Evolutionary conservation across 257 asterid species (phyloP).

Genomic region (Lycium barbarum): DNA sequence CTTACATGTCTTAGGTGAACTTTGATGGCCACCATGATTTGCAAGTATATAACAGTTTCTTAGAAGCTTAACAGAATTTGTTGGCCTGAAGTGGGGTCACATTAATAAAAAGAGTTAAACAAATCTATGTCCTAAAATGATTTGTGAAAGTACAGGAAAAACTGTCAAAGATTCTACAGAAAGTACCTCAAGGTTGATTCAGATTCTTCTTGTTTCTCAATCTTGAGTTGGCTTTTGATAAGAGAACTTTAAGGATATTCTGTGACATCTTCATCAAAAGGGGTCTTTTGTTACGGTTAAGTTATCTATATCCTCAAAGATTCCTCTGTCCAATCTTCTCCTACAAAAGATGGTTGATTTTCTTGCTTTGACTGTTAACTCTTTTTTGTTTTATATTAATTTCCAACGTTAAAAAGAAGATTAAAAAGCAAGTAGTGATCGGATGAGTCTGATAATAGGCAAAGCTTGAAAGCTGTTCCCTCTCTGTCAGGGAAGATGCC

Average conservation of each 20-base stretch:
- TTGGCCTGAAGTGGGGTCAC: neutral
- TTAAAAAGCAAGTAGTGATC: neutral
- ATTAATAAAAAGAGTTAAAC: neutral
- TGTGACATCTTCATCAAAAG: neutral
- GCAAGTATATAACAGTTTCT: neutral
- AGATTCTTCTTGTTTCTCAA: constrained; percentile 22
- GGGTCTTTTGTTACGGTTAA: neutral
- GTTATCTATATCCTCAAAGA: neutral
- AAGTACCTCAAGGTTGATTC: neutral
- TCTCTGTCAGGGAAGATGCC: neutral
- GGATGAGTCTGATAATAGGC: neutral
- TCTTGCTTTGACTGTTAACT: neutral
- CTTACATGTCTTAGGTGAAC: neutral
- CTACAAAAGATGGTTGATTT: constrained; percentile 2
- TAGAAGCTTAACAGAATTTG: neutral
- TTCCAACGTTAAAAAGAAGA: neutral
- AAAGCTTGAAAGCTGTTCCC: neutral
- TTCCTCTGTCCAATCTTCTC: neutral
- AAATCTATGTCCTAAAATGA: neutral
- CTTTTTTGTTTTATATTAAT: neutral
- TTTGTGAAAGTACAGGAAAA: neutral
- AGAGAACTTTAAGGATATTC: constrained; percentile 20
- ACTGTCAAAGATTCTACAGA: constrained; percentile 4
- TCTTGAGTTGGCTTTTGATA: neutral
- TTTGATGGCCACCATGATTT: neutral